Evolutionary conservation across 2,329 filamentous ascomycete species (phyloP), one percentile per base, ranked within the genome.

Genomic region (Aspergillus sp.): DNA sequence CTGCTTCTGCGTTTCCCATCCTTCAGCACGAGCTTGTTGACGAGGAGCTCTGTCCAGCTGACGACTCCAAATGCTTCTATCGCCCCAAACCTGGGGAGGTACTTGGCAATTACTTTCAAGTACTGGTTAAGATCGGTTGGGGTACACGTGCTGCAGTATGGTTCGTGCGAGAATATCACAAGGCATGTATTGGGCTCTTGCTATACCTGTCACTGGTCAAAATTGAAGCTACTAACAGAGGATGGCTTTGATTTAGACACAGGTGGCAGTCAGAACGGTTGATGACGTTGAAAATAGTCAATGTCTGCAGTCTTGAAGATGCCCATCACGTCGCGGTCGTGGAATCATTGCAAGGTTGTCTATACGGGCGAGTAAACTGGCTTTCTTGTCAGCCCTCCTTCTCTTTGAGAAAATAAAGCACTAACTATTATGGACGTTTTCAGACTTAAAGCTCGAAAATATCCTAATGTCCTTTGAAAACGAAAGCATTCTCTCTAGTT

Each of bases 401-500:
- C 29, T 10, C 3, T 50, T 7, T n/a, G 5, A 39, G 28, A 7
- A 52, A 51, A 47, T 48, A 54, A 7, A 58, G 12, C 28, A 9
- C 4, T 35, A 35, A 35, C 7, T 4, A 5, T 9, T 35, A 45
- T 33, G 29, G 4, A 19, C 10, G 40, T 52, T 10, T 19, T 42
- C 52, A 62, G 71, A 73, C 57, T 56, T 73, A 45, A 73, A 73
- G 45, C 63, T 70, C 5, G 64, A 71, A 42, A 73, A 73, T 35
- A 69, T 73, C 41, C 63, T 73, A 48, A 54, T 69, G 47, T 56
- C 56, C 40, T 57, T 66, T 4, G 59, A 64, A 41, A 54, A 63
- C 48, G 52, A 55, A 48, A 49, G 53, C 6, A 51, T 61, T 29
- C 58, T 68, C 48, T 50, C 61, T 51, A 53, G 62, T 47, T 65